Percentiles rank a stretch among this genome's conserved stretches.
Conservation (phyloP, 495 filamentous ascomycete species). For the Aspergillus conjunctus region DNA sequence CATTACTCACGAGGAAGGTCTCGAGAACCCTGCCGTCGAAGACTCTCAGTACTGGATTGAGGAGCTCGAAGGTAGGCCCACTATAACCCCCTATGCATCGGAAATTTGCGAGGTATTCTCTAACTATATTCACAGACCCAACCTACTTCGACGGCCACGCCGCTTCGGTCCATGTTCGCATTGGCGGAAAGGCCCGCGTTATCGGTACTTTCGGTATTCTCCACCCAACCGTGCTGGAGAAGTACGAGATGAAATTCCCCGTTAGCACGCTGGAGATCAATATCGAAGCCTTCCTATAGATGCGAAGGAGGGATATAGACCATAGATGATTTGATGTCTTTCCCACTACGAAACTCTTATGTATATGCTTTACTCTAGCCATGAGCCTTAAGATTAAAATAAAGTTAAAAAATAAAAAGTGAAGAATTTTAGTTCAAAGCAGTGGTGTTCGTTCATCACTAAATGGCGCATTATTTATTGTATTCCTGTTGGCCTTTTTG, state of each 20-base stretch:
- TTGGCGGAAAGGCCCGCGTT: constrained; percentile 66
- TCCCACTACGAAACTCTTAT: neutral
- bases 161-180: constrained; percentile 73
- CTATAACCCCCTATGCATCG: constrained; percentile 10
- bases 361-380: constrained; percentile 3
- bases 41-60: constrained; percentile 88
- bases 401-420: constrained; percentile 14
- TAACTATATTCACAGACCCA: constrained; percentile 52
- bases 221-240: constrained; percentile 89
- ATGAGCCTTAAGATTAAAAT: constrained; percentile 5
- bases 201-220: constrained; percentile 92
- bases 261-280: constrained; percentile 95
- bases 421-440: neutral
- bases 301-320: constrained; percentile 8
- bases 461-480: neutral
- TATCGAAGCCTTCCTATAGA: constrained; percentile 87
- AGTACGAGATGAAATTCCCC: constrained; percentile 91
- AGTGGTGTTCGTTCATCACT: neutral
- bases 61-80: constrained; percentile 69
- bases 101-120: neutral
- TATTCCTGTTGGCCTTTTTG: neutral
- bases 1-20: constrained; percentile 71
- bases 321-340: constrained; percentile 14
- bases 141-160: constrained; percentile 92
- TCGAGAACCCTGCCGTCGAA: constrained; percentile 53